Base-by-base conservation (phyloP, 192 early-diverging fungal species). In the Podila clonocystis region DNA sequence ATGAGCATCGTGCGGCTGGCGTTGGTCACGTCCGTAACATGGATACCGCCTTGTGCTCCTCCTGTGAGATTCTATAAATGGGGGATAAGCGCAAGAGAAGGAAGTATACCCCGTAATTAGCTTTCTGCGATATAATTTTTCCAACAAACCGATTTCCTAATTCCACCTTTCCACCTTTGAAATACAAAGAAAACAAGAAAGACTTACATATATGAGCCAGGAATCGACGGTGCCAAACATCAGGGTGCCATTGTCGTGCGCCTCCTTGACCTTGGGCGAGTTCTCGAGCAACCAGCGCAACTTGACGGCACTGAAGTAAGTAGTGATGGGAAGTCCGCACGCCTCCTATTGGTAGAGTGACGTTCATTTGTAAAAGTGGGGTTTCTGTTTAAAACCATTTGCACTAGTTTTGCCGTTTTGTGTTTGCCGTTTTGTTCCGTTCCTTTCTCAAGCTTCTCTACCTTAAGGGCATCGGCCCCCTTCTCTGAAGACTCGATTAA, bases 1-100 rank as follows among this genome's bases (percentile, higher is more conserved):
- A 98, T 97, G 4, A 98, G 85, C 96, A 97, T 96, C 4, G 97
- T 98, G 62, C 97, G 92, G 69, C 91, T 93, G 24, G 97, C 97
- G 79, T 98, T 98, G 24, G 97, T 96, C 28, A 96, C 94, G 75
- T 98, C 97, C 0, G 97, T 97, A 17, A 94, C 89, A 74, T 95
- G 92, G 28, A 88, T 78, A 22, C 94, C 94, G 7, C 88, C 90
- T 41, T 92, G 63, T 20, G 75, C 70, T 31, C 91, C 93, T 63
- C 97, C 97, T 9, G 97, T 96, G 62, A 98, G 82, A 77, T 96
- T 96, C 91, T 93, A 50, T 30, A 62, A 22, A 11, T 64, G 26
- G 58, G 60, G 3, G 59, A 2, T 63, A 15, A 62, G 57, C 64
- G 41, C 26, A 9, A 29, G 24, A n/a, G 33, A 41, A 15, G 13